phyloP scores from a whole-genome alignment of 768 basidiomycete genomes.

The Trametes elegans region DNA sequence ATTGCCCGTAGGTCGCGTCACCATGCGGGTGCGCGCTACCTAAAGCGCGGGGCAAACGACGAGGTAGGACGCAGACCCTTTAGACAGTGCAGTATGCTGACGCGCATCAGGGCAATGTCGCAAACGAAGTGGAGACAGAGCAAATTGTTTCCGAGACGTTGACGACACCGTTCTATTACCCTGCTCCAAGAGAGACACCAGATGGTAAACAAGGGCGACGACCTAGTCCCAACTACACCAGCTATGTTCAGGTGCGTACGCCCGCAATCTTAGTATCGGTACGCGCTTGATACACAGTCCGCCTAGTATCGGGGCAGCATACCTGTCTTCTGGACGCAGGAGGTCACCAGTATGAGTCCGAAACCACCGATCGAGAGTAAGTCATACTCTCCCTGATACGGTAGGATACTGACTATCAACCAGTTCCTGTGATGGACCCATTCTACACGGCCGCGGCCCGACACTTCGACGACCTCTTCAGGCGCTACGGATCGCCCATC shows the following conservation, averaged over 20 bases:
- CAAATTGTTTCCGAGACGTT: conserved; percentile 92
- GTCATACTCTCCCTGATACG: conserved; percentile 26
- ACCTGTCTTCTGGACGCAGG: conserved; percentile 96
- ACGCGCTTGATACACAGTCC: neutral
- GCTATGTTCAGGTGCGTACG: conserved; percentile 80
- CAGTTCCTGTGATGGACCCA: conserved; percentile 71
- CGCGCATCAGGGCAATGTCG: conserved; percentile 79
- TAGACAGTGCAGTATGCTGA: neutral
- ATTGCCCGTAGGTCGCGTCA: conserved; percentile 93
- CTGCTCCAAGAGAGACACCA: conserved; percentile 38
- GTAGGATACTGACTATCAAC: neutral
- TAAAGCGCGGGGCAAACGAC: conserved; percentile 93
- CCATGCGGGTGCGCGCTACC: conserved; percentile 92
- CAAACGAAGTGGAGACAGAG: conserved; percentile 98
- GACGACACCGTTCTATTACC: conserved; percentile 87
- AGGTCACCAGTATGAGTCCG: conserved; percentile 84
- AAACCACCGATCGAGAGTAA: conserved; percentile 94
- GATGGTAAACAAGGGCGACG: conserved; percentile 37
- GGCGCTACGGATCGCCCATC: conserved; percentile 85
- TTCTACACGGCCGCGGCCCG: conserved; percentile 91
- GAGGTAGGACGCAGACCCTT: conserved; percentile 48
- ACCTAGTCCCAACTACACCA: conserved; percentile 86
- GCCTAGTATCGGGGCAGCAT: conserved; percentile 88
- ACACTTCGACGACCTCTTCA: conserved; percentile 90
- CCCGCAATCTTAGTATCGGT: neutral